Evolutionary conservation across 371 early-diverging fungal genomes (phyloP), one percentile per base, ranked within the genome.

Genomic region (Mucor indicus): DNA sequence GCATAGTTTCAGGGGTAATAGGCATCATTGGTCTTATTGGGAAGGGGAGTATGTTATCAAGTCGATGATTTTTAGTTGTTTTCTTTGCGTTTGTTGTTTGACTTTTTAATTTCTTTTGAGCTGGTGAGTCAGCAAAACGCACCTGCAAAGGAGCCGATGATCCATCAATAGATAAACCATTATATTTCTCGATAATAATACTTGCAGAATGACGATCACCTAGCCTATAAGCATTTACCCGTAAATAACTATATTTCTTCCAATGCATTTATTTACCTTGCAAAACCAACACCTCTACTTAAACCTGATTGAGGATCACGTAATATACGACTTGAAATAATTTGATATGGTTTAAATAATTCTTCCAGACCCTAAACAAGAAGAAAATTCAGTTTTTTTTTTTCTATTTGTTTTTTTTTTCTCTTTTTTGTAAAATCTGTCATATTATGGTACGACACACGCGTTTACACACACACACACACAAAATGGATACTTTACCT

Each of bases 241-340:
- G n/a, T n/a, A n/a, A 15, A 13, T 11, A 9, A 21, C n/a, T 45
- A 0, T 16, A 16, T 31, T 23, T 9, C 0, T 21, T 20, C 17
- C 3, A 13, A 21, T 20, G 4, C 16, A 0, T 38, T 47, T 13
- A 11, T 49, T 41, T 74, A 84, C 83, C 81, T 64, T 2, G 87
- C 89, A 67, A 92, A 92, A 7, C 91, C 92, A 8, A 89, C 91
- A 23, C 92, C 89, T 31, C 86, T 75, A 48, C 82, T 74, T 22
- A 67, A 23, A 24, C 81, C 62, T 29, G 76, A 72, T 38, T 62
- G 59, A 40, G 66, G 67, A 51, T 87, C 84, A 30, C 87, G 71
- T 5, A 92, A 69, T 38, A 92, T 87, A 32, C 87, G 70, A 21
- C 79, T 81, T 9, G 89, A 89, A 4, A 86, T 57, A n/a, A 87